Conservation (phyloP, 345 rosid genomes). For the Arabidopsis thaliana region DNA sequence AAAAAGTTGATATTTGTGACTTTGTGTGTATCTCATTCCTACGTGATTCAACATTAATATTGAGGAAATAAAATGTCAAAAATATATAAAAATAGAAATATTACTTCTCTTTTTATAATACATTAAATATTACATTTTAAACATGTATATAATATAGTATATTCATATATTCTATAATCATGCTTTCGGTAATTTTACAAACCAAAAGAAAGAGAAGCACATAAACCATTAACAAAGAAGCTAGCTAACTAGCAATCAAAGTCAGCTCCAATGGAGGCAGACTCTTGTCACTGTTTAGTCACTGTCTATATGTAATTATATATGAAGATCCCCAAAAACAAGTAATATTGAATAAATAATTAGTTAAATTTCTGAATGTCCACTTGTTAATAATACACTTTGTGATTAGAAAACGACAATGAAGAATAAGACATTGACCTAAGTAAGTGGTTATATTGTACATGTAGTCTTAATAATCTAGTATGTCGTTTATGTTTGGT, state of each 20-base stretch:
- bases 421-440: constrained; percentile 32
- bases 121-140: background rate
- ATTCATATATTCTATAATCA: background rate
- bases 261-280: constrained; percentile 19
- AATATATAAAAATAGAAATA: background rate
- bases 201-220: constrained; percentile 7
- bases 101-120: background rate
- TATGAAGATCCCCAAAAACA: constrained; percentile 22
- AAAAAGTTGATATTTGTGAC: background rate
- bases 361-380: constrained; percentile 5
- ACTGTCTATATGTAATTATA: background rate
- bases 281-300: constrained; percentile 34
- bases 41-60: constrained; percentile 1
- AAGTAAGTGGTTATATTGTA: constrained; percentile 31
- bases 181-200: background rate
- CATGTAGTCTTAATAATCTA: constrained; percentile 26
- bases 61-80: background rate
- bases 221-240: constrained; percentile 20
- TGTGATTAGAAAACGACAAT: constrained; percentile 36
- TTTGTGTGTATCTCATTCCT: background rate
- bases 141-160: background rate
- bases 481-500: constrained; percentile 40
- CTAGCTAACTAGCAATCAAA: constrained; percentile 20
- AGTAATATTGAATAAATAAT: background rate
- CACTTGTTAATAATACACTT: background rate